These are phyloP conservation scores for Nicotiana tomentosiformis DNA, from an alignment of 257 asterid genomes.

Conservation along the genomic window DNA sequence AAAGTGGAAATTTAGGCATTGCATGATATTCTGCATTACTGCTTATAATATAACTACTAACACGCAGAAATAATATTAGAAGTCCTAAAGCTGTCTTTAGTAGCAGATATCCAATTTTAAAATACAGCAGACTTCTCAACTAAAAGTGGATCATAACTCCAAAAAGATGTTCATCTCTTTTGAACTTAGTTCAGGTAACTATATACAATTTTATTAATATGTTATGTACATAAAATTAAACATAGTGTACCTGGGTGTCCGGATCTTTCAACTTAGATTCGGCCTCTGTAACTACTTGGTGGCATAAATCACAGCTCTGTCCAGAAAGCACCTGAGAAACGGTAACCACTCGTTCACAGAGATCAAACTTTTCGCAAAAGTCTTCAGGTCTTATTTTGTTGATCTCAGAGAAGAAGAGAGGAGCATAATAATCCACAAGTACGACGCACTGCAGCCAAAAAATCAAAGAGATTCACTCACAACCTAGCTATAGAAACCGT, in stretches of 20 bases:
- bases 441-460: slow-evolving; percentile 54
- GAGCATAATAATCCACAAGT: slow-evolving; percentile 86
- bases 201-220: no score
- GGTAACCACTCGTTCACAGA: slow-evolving; percentile 44
- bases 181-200: background rate
- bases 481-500: background rate
- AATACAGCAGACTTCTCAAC: background rate
- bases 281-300: slow-evolving; percentile 59
- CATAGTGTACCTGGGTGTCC: slow-evolving; percentile 59
- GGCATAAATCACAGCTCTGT: slow-evolving; percentile 71
- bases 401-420: slow-evolving; percentile 73
- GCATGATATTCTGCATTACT: background rate
- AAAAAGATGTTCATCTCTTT: background rate
- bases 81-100: background rate
- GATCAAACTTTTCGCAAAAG: slow-evolving; percentile 60
- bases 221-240: background rate
- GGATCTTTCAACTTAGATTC: slow-evolving; percentile 79
- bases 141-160: background rate
- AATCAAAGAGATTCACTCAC: background rate
- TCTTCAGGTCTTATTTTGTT: slow-evolving; percentile 43
- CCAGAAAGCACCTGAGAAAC: slow-evolving; percentile 29
- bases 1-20: background rate
- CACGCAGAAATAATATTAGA: background rate
- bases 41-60: background rate
- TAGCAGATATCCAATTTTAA: background rate